Base-by-base conservation (phyloP, 495 filamentous ascomycete genomes). In the Tuber indicum region DNA sequence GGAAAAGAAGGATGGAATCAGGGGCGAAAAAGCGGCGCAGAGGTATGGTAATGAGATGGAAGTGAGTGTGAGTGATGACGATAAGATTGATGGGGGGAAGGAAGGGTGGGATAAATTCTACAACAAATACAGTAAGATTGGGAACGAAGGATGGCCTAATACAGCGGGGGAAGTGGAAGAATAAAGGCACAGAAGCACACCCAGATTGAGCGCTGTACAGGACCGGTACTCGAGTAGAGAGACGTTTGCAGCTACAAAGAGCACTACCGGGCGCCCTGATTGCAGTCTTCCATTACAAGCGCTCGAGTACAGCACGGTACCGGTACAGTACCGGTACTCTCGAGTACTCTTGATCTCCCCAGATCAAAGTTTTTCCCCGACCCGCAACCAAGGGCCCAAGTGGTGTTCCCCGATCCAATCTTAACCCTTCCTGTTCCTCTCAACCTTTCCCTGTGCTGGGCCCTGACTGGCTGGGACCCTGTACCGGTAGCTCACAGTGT, bases 31-130 rank as follows among this genome's bases (percentile, higher is more conserved):
- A 17, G n/a, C 4, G n/a, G 21, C 26, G 58, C 26, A 6, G 58
- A 9, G 58, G 58, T 66, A 66, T 66, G 58, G 26, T 66, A 32
- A 66, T 32, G n/a, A 66, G 58, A 66, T 66, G 58, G 58, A 66
- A 66, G 58, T 32, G 58, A 66, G 58, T 66, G 58, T 32, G 26
- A n/a, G 58, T 32, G 26, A 66, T 32, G 58, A 66, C 14, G 58
- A 66, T 66, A 66, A 66, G 17, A 66, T 32, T 66, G 58, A 66
- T 17, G 58, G 58, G 32, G 26, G 58, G 12, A 66, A n/a, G 58
- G 12, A 66, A 66, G 26, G 58, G 26, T 32, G 58, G 26, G 58
- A 66, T 12, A 14, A 7, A 32, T 66, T 66, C 58, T 66, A 66
- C 58, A 66, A 17, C 58, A 32, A 32, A 66, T 66, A 66, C 58